Evolutionary conservation across 163 green algal genomes (phyloP).

Genomic region (Chlorella variabilis): DNA sequence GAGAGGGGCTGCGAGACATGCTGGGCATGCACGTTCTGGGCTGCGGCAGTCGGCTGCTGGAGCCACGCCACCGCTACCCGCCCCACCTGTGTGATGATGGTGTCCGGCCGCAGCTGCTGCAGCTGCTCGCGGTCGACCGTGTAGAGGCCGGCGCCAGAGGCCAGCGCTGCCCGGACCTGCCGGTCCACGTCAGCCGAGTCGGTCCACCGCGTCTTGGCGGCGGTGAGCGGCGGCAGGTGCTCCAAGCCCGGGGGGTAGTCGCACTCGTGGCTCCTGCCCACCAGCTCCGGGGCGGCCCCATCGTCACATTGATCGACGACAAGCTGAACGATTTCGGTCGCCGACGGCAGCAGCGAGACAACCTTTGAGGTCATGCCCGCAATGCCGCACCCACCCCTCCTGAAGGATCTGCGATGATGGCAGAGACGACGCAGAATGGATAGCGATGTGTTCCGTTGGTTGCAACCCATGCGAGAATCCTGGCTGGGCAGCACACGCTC

Average conservation of each 20-base stretch:
- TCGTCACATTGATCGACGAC: slow-evolving; percentile 29
- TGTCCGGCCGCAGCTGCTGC: slow-evolving; percentile 60
- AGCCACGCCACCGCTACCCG: too few species aligned
- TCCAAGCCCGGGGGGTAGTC: slow-evolving; percentile 55
- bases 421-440: too few species aligned
- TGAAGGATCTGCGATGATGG: too few species aligned
- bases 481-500: too few species aligned
- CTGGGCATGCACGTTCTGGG: too few species aligned
- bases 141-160: slow-evolving; percentile 70
- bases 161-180: slow-evolving; percentile 52
- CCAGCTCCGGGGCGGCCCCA: background rate
- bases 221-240: slow-evolving; percentile 60
- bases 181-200: slow-evolving; percentile 62
- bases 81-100: slow-evolving; percentile 75
- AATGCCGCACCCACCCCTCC: too few species aligned
- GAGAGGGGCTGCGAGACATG: too few species aligned
- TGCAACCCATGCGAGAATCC: too few species aligned
- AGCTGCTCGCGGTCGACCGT: slow-evolving; percentile 65
- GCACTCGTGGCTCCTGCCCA: slow-evolving; percentile 63
- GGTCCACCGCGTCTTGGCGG: slow-evolving; percentile 50
- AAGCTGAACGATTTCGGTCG: slow-evolving; percentile 68
- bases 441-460: too few species aligned
- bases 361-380: background rate
- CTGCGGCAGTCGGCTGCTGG: too few species aligned
- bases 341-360: slow-evolving; percentile 60